A percentile compares a stretch with the other conserved stretches of the same genome.
Conservation (phyloP, 2,329 filamentous ascomycete species). For the Claviceps purpurea region DNA sequence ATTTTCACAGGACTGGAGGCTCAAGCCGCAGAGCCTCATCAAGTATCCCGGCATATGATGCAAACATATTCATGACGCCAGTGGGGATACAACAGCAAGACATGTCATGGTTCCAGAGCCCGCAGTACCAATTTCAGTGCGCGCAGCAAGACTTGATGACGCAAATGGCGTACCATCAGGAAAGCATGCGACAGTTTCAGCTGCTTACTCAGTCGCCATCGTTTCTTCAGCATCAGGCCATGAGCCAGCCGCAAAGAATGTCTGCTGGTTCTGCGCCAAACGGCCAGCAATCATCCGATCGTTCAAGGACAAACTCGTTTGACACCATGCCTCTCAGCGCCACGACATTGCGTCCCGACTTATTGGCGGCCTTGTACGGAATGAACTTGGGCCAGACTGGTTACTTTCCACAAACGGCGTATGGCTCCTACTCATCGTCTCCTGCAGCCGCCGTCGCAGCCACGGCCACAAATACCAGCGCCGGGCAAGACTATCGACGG, state of each 20-base stretch:
- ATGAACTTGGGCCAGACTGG: conserved; percentile 25
- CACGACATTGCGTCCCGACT: conserved; percentile 38
- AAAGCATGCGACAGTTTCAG: conserved; percentile 22
- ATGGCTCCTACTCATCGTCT: conserved; percentile 43
- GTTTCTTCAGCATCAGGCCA: conserved; percentile 22
- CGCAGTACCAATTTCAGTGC: conserved; percentile 27
- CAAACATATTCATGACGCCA: conserved; percentile 31
- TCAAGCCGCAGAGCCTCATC: conserved; percentile 40
- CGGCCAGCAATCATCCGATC: conserved; percentile 25
- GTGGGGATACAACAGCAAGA: conserved; percentile 33
- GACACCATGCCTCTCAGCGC: conserved; percentile 48
- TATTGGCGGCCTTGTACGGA: conserved; percentile 35
- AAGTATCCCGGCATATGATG: conserved; percentile 36
- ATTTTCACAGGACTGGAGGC: conserved; percentile 16
- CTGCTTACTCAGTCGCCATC: conserved; percentile 22
- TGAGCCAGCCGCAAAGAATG: conserved; percentile 20
- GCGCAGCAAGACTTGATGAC: conserved; percentile 26
- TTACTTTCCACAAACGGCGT: conserved; percentile 35
- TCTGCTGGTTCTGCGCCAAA: conserved; percentile 13
- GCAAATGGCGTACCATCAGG: conserved; percentile 26
- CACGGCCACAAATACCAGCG: conserved; percentile 26
- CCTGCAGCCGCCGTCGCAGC: conserved; percentile 33
- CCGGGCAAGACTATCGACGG: conserved; percentile 40
- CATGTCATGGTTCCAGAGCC: conserved; percentile 34
- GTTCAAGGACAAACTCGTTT: conserved; percentile 49